Evolutionary conservation across 768 basidiomycete species (phyloP).

Genomic region (Calvatia gigantea): DNA sequence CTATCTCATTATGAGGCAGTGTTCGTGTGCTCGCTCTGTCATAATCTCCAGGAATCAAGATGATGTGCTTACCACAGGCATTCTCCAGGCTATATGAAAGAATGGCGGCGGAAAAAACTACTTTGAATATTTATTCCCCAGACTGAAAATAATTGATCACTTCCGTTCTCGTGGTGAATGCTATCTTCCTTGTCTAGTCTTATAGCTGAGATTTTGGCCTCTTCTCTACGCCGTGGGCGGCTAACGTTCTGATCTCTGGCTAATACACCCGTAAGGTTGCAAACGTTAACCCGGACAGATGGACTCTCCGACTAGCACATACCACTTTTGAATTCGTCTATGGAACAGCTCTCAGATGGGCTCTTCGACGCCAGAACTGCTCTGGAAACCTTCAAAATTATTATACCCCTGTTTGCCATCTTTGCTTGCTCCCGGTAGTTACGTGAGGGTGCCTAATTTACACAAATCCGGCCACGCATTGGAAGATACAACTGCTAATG

Average conservation of each 20-base stretch:
- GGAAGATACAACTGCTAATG: constrained; percentile 41
- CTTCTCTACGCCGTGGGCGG: constrained; percentile 28
- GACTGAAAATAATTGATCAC: constrained; percentile 56
- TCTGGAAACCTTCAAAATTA: constrained; percentile 55
- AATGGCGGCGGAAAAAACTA: constrained; percentile 72
- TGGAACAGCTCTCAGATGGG: constrained; percentile 45
- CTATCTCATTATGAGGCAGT: constrained; percentile 38
- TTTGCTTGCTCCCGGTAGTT: constrained; percentile 38
- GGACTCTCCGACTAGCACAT: constrained; percentile 33
- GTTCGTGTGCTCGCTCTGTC: constrained; percentile 19
- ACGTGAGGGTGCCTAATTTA: constrained; percentile 28
- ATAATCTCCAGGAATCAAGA: background rate
- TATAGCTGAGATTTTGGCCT: background rate
- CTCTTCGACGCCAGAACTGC: constrained; percentile 56
- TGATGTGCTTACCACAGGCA: background rate
- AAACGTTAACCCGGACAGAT: constrained; percentile 25
- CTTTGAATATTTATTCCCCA: constrained; percentile 57
- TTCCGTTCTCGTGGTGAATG: constrained; percentile 52
- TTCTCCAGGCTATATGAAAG: constrained; percentile 45
- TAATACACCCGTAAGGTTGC: constrained; percentile 41
- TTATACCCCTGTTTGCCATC: constrained; percentile 45
- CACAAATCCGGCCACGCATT: constrained; percentile 30
- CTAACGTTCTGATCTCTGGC: constrained; percentile 52
- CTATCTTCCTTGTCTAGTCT: constrained; percentile 37
- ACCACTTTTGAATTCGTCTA: constrained; percentile 31